phyloP scores from a whole-genome alignment of 305 asterid genomes.

The Rubia peregrina region DNA sequence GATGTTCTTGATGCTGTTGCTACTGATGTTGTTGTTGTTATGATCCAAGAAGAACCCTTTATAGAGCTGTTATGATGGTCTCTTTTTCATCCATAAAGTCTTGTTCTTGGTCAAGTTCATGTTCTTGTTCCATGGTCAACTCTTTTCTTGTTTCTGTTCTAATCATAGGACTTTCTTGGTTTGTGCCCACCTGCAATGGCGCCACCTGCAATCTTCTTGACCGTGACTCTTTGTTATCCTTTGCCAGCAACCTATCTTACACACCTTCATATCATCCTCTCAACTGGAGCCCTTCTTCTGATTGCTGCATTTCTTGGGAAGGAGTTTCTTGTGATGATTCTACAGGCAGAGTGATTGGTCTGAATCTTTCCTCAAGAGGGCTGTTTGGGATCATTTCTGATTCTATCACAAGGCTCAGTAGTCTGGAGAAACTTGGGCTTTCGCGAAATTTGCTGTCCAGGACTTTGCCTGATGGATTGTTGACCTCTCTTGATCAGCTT shows the following conservation, averaged over 20 bases:
- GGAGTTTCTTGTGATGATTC: constrained; percentile 54
- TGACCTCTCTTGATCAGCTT: constrained; percentile 33
- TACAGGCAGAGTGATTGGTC: constrained; percentile 36
- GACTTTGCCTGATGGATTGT: constrained; percentile 44
- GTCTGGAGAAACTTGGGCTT: constrained; percentile 44
- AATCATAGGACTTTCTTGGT: constrained; percentile 24
- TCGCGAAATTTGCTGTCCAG: constrained; percentile 54
- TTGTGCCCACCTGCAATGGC: constrained; percentile 29
- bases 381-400: constrained; percentile 47
- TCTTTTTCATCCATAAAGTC: constrained; percentile 16
- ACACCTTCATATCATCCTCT: constrained; percentile 40
- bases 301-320: constrained; percentile 81
- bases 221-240: constrained; percentile 40
- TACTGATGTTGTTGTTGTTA: constrained; percentile 25
- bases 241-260: constrained; percentile 34
- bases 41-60: constrained; percentile 29
- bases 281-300: constrained; percentile 47
- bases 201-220: constrained; percentile 44
- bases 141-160: constrained; percentile 19
- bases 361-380: constrained; percentile 61
- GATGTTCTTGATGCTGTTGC: constrained; percentile 23
- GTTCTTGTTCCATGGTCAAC: constrained; percentile 19
- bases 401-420: constrained; percentile 37
- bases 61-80: constrained; percentile 50
- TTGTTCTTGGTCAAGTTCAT: constrained; percentile 6